A percentile compares a stretch with the other conserved stretches of the same genome.
Evolutionary conservation across 176 grass and related monocot species (phyloP).

Genomic region (Carex littledalei): DNA sequence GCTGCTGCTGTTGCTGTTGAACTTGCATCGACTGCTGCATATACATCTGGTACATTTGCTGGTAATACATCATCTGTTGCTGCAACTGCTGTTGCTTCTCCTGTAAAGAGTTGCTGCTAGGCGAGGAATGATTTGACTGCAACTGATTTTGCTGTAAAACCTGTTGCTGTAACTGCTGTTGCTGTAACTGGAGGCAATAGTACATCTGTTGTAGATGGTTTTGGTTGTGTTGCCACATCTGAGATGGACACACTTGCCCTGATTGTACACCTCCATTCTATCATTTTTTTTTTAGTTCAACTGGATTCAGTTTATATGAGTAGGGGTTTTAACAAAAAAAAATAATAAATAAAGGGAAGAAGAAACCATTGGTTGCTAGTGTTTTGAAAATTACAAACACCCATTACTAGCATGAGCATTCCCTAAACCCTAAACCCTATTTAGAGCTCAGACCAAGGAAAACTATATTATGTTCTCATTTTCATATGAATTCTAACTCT

Average conservation of each 20-base stretch:
- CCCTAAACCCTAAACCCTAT: too few species aligned
- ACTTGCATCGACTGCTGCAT: conserved; percentile 47
- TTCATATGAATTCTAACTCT: not conserved
- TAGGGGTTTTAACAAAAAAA: not conserved
- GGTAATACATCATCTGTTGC: conserved; percentile 69
- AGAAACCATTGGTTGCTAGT: not conserved
- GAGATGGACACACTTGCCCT: conserved; percentile 51
- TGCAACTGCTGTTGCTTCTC: conserved; percentile 61
- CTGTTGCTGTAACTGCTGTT: conserved; percentile 55
- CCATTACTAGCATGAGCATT: not conserved
- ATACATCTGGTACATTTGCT: conserved; percentile 66
- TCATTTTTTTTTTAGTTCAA: conserved; percentile 41
- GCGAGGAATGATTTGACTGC: conserved; percentile 38
- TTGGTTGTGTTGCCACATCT: conserved; percentile 91
- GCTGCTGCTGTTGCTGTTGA: conserved; percentile 46
- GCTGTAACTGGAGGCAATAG: conserved; percentile 69
- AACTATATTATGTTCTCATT: too few species aligned
- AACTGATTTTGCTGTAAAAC: conserved; percentile 51
- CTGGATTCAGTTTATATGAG: conserved; percentile 37
- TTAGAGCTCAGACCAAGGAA: too few species aligned
- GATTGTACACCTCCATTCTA: conserved; percentile 6
- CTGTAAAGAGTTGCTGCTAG: conserved; percentile 25
- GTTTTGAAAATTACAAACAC: not conserved
- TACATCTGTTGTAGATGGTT: conserved; percentile 74
- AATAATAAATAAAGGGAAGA: not conserved